Conservation (phyloP, 2,329 filamentous ascomycete species). For the Cercospora canescens region DNA sequence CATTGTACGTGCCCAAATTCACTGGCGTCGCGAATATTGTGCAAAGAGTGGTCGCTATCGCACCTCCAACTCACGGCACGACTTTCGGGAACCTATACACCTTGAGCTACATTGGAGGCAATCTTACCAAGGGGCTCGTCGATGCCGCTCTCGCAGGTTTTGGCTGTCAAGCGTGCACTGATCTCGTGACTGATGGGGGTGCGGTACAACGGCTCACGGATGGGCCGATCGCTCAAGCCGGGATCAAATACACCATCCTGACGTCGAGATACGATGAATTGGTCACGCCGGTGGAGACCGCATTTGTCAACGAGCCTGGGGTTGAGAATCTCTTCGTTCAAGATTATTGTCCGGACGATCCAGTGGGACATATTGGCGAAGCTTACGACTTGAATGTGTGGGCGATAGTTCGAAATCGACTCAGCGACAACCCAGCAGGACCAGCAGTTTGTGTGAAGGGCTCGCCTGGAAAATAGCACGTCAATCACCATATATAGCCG, state of each 20-base stretch:
- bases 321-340: slow-evolving; percentile 27
- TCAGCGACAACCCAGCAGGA: slow-evolving; percentile 22
- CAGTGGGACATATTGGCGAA: slow-evolving; percentile 28
- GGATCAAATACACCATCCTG: slow-evolving; percentile 24
- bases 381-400: slow-evolving; percentile 29
- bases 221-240: slow-evolving; percentile 26
- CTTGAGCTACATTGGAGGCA: slow-evolving; percentile 21
- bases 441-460: slow-evolving; percentile 20
- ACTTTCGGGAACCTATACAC: slow-evolving; percentile 24
- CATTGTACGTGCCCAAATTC: slow-evolving; percentile 28
- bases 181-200: slow-evolving; percentile 21
- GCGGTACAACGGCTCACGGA: slow-evolving; percentile 19
- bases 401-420: slow-evolving; percentile 24
- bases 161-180: slow-evolving; percentile 25
- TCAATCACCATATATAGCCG: not conserved
- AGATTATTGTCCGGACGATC: slow-evolving; percentile 26
- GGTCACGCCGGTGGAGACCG: slow-evolving; percentile 25
- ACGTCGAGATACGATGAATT: slow-evolving; percentile 26
- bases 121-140: slow-evolving; percentile 20
- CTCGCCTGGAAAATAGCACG: slow-evolving; percentile 16
- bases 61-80: slow-evolving; percentile 29
- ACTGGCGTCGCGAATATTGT: slow-evolving; percentile 19
- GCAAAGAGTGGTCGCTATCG: slow-evolving; percentile 25
- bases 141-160: slow-evolving; percentile 15
- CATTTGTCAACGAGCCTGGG: slow-evolving; percentile 26